A percentile compares a stretch with the other conserved stretches of the same genome.
Conservation (phyloP, 495 filamentous ascomycete species). For the Neurospora pannonica region DNA sequence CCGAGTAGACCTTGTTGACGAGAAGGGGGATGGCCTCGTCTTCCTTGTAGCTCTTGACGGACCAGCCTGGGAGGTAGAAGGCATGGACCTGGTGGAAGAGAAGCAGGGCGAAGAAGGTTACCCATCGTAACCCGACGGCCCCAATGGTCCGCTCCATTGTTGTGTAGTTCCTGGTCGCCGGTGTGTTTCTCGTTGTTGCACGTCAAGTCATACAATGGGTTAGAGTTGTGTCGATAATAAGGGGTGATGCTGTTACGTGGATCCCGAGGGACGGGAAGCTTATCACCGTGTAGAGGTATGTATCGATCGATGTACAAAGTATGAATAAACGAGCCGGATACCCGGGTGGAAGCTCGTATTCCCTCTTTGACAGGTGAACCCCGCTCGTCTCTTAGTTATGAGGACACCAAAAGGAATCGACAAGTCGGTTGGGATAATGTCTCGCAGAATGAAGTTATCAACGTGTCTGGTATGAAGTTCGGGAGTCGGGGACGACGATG, state of each 20-base stretch:
- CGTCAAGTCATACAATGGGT: neutral
- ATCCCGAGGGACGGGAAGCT: neutral
- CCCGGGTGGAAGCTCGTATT: neutral
- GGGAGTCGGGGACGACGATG: neutral
- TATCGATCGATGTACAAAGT: neutral
- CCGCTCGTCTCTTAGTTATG: neutral
- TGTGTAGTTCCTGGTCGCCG: neutral
- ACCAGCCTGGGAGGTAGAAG: constrained; percentile 79
- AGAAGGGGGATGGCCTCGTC: constrained; percentile 74
- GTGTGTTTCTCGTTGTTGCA: constrained; percentile 5
- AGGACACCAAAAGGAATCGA: neutral
- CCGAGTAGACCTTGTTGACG: constrained; percentile 95
- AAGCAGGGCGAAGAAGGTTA: constrained; percentile 18
- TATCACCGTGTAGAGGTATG: neutral
- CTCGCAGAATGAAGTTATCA: neutral
- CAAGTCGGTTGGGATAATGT: neutral
- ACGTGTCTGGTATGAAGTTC: neutral
- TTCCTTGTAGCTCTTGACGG: constrained; percentile 72
- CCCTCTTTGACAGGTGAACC: neutral
- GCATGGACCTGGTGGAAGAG: constrained; percentile 36
- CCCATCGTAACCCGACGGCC: constrained; percentile 17
- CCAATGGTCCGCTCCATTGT: constrained; percentile 19
- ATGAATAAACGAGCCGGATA: neutral
- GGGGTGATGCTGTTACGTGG: neutral
- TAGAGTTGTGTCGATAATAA: neutral